Conservation (phyloP, 2,329 filamentous ascomycete species). For the Acrocalymma vagum region DNA sequence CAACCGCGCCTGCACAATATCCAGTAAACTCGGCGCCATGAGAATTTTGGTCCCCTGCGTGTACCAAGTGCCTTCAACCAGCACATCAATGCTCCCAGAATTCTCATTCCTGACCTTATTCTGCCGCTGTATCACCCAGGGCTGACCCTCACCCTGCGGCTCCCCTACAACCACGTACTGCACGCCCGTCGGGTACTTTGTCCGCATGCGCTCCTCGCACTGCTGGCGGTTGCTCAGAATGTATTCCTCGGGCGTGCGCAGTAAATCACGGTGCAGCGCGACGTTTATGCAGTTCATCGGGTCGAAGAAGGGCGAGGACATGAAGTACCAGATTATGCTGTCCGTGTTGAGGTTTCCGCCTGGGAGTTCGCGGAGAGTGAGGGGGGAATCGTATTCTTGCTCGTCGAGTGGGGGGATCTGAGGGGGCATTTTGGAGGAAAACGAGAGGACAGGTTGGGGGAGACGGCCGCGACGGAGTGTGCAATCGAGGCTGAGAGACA, state of each 20-base stretch:
- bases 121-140: slow-evolving; percentile 71
- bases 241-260: slow-evolving; percentile 57
- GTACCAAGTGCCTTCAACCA: slow-evolving; percentile 66
- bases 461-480: no score
- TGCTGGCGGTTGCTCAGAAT: slow-evolving; percentile 63
- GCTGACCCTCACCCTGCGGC: slow-evolving; percentile 60
- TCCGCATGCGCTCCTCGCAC: slow-evolving; percentile 64
- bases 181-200: slow-evolving; percentile 58
- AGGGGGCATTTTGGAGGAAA: slow-evolving; percentile 34
- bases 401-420: slow-evolving; percentile 42
- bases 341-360: slow-evolving; percentile 32
- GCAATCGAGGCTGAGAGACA: no score
- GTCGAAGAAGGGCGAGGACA: slow-evolving; percentile 71
- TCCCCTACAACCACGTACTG: slow-evolving; percentile 69
- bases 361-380: slow-evolving; percentile 26
- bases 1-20: slow-evolving; percentile 64
- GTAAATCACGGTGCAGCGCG: slow-evolving; percentile 61
- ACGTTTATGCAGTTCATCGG: slow-evolving; percentile 66
- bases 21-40: slow-evolving; percentile 68
- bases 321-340: slow-evolving; percentile 68
- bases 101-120: slow-evolving; percentile 47
- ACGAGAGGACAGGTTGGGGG: slow-evolving; percentile 6
- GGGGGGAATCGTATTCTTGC: slow-evolving; percentile 36
- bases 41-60: slow-evolving; percentile 68
- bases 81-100: slow-evolving; percentile 58